phyloP scores from a whole-genome alignment of 306 rosid genomes.

The Cicer cuneatum region DNA sequence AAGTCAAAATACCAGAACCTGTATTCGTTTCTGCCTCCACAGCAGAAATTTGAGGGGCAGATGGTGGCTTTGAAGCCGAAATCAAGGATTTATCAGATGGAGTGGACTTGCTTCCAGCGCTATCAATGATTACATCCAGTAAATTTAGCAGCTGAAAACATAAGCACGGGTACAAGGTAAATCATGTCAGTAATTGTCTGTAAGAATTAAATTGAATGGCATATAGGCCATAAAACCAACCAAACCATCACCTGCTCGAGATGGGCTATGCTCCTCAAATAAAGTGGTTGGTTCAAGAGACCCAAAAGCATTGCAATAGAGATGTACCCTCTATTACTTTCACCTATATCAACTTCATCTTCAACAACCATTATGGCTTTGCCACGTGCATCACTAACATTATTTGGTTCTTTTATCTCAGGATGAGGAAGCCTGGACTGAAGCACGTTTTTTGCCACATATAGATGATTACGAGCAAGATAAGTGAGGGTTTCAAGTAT shows the following conservation, averaged over 20 bases:
- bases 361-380: constrained; percentile 90
- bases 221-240: constrained; percentile 11
- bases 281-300: constrained; percentile 92
- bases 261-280: constrained; percentile 95
- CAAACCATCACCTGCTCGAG: constrained; percentile 87
- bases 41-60: constrained; percentile 60
- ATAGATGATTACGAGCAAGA: constrained; percentile 89
- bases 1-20: constrained; percentile 63
- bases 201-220: constrained; percentile 9
- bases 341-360: constrained; percentile 48
- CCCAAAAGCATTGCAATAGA: constrained; percentile 83
- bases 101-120: constrained; percentile 72
- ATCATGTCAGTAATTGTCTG: constrained; percentile 22
- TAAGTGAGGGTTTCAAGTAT: constrained; percentile 90
- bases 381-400: constrained; percentile 56
- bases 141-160: constrained; percentile 82
- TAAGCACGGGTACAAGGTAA: constrained; percentile 27
- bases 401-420: constrained; percentile 56
- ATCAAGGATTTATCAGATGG: constrained; percentile 59
- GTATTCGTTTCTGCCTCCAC: constrained; percentile 66
- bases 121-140: constrained; percentile 88
- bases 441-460: constrained; percentile 82
- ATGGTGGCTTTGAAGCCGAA: constrained; percentile 57
- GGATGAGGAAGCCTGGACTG: constrained; percentile 62
- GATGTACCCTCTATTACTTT: constrained; percentile 57